Evolutionary conservation across 2,329 filamentous ascomycete species (phyloP).

Genomic region (Pseudonectria buxi): DNA sequence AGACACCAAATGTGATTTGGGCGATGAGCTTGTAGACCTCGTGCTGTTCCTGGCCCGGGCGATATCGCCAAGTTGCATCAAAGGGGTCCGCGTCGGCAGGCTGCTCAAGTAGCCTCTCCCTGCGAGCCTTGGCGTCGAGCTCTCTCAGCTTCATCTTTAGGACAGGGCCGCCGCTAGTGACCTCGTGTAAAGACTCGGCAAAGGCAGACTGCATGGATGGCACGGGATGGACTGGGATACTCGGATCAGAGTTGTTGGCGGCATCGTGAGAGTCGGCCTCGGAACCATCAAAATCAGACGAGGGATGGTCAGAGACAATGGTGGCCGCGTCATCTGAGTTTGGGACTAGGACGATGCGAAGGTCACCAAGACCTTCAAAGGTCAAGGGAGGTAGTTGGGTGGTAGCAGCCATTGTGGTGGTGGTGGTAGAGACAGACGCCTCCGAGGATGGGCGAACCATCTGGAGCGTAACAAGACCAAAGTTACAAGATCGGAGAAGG

Average conservation of each 20-base stretch:
- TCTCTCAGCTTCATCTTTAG: slow-evolving; percentile 47
- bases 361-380: slow-evolving; percentile 19
- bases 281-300: slow-evolving; percentile 11
- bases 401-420: slow-evolving; percentile 23
- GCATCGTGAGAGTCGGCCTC: slow-evolving; percentile 6
- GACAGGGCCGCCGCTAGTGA: slow-evolving; percentile 41
- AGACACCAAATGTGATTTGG: slow-evolving; percentile 90
- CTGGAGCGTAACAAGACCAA: slow-evolving; percentile 7
- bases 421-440: slow-evolving; percentile 15
- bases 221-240: slow-evolving; percentile 56
- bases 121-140: slow-evolving; percentile 53
- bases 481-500: not conserved
- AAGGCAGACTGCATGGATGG: slow-evolving; percentile 73
- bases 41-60: slow-evolving; percentile 70
- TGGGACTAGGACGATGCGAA: slow-evolving; percentile 26
- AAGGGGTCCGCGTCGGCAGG: slow-evolving; percentile 64
- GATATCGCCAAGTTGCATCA: slow-evolving; percentile 68
- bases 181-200: slow-evolving; percentile 72
- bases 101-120: slow-evolving; percentile 61
- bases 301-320: slow-evolving; percentile 5
- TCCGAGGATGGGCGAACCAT: slow-evolving; percentile 18
- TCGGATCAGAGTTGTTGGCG: slow-evolving; percentile 12
- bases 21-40: slow-evolving; percentile 85
- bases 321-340: slow-evolving; percentile 13
- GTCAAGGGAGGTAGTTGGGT: slow-evolving; percentile 24